Evolutionary conservation across 129 eudicot species (phyloP).

Genomic region (Tanacetum coccineum): DNA sequence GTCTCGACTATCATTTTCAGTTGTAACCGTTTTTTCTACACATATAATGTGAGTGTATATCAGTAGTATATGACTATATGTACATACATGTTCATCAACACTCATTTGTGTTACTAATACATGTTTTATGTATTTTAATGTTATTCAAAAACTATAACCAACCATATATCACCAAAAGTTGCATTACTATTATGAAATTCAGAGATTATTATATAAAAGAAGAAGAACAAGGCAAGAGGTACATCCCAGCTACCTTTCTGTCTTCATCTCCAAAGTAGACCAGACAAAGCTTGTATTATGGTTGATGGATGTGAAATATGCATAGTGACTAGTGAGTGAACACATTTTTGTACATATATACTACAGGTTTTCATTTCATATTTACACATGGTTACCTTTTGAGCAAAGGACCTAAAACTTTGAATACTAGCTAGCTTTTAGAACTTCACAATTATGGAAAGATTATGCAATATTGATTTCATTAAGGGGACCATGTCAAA

Average conservation of each 20-base stretch:
- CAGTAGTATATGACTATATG: too few species aligned
- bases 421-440: neutral
- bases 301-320: slow-evolving; percentile 28
- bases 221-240: slow-evolving; percentile 29
- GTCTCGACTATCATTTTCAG: too few species aligned
- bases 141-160: too few species aligned
- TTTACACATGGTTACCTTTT: slow-evolving; percentile 21
- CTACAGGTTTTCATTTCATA: slow-evolving; percentile 20
- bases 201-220: slow-evolving; percentile 14
- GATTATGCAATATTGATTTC: neutral
- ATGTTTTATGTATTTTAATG: too few species aligned
- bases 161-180: too few species aligned
- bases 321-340: slow-evolving; percentile 6
- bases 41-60: neutral
- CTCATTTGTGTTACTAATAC: too few species aligned
- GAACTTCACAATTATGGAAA: slow-evolving; percentile 10
- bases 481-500: neutral
- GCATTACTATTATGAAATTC: too few species aligned
- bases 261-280: slow-evolving; percentile 27
- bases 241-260: slow-evolving; percentile 31
- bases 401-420: slow-evolving; percentile 16
- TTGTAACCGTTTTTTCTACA: too few species aligned
- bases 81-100: too few species aligned
- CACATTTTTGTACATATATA: slow-evolving; percentile 13
- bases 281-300: slow-evolving; percentile 29